Conservation (phyloP, 805 yeast species). For the Lipomyces kockii region DNA sequence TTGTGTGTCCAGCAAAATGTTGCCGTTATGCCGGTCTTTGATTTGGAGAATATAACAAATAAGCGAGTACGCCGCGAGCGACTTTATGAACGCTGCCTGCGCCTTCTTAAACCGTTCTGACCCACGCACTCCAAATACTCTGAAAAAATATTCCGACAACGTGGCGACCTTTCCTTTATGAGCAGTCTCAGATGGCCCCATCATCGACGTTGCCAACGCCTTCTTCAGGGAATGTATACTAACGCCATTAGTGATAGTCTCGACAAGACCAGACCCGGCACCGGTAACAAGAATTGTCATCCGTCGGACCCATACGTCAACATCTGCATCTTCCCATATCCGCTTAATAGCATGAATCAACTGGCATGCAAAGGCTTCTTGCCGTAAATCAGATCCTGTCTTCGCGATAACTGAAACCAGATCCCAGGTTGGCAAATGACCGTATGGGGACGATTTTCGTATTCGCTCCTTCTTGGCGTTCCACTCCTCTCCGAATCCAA, state of each 20-base stretch:
- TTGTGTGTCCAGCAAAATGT: conserved; percentile 91
- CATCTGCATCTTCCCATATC: conserved; percentile 73
- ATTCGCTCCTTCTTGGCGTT: conserved; percentile 77
- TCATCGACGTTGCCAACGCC: conserved; percentile 77
- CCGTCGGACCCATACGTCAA: conserved; percentile 86
- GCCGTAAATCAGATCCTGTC: conserved; percentile 93
- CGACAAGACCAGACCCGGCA: conserved; percentile 88
- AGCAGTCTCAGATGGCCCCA: conserved; percentile 68
- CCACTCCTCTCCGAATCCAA: conserved; percentile 94
- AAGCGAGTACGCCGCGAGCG: conserved; percentile 91
- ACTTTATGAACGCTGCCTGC: conserved; percentile 79
- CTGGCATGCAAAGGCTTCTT: conserved; percentile 98
- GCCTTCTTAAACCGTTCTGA: conserved; percentile 66
- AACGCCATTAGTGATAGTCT: conserved; percentile 92
- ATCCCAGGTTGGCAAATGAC: conserved; percentile 92
- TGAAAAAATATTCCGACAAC: conserved; percentile 74
- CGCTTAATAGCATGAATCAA: conserved; percentile 83
- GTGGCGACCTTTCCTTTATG: conserved; percentile 68
- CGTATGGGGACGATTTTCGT: conserved; percentile 74
- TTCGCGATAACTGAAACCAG: conserved; percentile 93
- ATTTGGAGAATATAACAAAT: conserved; percentile 89
- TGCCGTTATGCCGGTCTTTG: conserved; percentile 98
- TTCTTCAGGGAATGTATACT: conserved; percentile 94
- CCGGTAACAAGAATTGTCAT: conserved; percentile 93
- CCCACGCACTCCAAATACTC: conserved; percentile 69